phyloP scores from a whole-genome alignment of 2,329 filamentous ascomycete genomes.

The Parastagonospora nodorum region DNA sequence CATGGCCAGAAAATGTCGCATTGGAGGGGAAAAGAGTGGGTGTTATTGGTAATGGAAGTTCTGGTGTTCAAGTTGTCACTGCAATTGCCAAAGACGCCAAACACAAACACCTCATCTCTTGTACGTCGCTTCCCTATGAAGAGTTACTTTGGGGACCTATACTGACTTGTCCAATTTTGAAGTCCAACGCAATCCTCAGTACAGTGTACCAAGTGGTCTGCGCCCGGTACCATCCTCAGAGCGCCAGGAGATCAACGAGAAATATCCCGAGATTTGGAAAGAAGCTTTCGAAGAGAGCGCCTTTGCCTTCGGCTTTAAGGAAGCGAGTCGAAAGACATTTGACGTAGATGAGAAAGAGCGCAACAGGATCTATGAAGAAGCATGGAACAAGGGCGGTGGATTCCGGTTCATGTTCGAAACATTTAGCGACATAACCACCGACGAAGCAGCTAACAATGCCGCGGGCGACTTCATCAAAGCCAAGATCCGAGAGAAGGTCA shows the following conservation, averaged over 20 bases:
- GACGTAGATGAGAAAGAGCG: conserved; percentile 7
- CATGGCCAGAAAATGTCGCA: conserved; percentile 36
- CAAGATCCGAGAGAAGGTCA: conserved; percentile 41
- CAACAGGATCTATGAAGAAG: conserved; percentile 8
- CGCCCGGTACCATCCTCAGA: conserved; percentile 27
- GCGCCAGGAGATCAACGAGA: conserved; percentile 36
- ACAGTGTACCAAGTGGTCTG: conserved; percentile 63
- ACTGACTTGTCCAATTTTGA: conserved; percentile 54
- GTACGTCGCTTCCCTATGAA: too few species aligned
- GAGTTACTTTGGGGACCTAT: conserved; percentile 50
- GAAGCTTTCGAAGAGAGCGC: conserved; percentile 27
- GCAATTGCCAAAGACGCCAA: conserved; percentile 14
- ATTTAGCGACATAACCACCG: conserved; percentile 26
- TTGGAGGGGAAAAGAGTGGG: conserved; percentile 56
- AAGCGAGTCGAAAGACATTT: background rate
- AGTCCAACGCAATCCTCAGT: conserved; percentile 13
- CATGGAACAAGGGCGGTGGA: conserved; percentile 23
- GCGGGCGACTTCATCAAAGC: conserved; percentile 45
- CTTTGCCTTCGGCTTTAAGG: conserved; percentile 1
- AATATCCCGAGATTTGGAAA: conserved; percentile 41
- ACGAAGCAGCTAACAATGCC: conserved; percentile 44
- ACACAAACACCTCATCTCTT: conserved; percentile 28
- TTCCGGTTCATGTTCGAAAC: conserved; percentile 38
- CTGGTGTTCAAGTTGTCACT: conserved; percentile 61
- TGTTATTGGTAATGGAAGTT: conserved; percentile 66